Conservation (phyloP, 164 flowering plant genomes). For the Cinnamomum chago region DNA sequence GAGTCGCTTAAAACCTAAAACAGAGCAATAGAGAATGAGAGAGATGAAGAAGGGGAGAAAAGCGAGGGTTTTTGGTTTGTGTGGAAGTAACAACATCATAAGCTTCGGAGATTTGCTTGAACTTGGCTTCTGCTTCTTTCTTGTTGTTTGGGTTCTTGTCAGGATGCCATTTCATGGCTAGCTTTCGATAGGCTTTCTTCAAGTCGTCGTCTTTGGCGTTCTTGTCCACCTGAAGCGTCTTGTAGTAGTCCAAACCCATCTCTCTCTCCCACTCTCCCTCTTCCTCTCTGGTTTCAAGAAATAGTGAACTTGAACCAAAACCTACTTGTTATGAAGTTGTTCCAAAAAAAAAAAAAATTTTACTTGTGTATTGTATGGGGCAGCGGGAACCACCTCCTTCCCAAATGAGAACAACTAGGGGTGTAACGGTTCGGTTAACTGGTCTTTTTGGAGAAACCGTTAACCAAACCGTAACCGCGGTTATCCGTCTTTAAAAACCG, state of each 20-base stretch:
- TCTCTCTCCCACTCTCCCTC: neutral
- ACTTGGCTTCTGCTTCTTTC: slow-evolving; percentile 88
- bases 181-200: slow-evolving; percentile 88
- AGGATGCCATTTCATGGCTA: slow-evolving; percentile 97
- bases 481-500: no score
- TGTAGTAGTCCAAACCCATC: slow-evolving; percentile 92
- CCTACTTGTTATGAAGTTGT: no score
- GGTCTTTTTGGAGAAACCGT: no score
- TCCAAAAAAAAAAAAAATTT: no score
- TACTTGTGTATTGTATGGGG: no score
- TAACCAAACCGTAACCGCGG: no score
- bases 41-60: neutral
- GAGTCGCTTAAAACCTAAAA: slow-evolving; percentile 79
- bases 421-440: no score
- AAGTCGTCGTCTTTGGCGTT: slow-evolving; percentile 80
- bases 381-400: no score
- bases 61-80: neutral
- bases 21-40: neutral
- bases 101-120: slow-evolving; percentile 94
- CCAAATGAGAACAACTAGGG: no score
- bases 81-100: slow-evolving; percentile 55
- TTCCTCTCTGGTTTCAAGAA: neutral
- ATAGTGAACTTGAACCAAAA: no score
- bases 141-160: slow-evolving; percentile 89
- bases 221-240: slow-evolving; percentile 65